Evolutionary conservation across 805 yeast genomes (phyloP).

Genomic region (Ogataea ganodermae): DNA sequence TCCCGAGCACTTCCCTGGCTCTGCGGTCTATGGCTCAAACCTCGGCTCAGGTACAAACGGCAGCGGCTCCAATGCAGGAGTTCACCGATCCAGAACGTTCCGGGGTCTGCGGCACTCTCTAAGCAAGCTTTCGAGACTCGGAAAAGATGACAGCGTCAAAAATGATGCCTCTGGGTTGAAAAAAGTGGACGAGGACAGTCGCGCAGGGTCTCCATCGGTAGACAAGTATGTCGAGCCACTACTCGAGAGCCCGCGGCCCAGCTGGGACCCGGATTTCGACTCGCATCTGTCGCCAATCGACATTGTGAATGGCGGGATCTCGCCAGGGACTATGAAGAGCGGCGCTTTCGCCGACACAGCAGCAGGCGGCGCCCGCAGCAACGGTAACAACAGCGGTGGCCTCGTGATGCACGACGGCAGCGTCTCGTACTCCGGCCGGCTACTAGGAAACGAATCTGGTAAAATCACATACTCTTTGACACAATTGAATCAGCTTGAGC

Average conservation of each 20-base stretch:
- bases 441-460: not conserved
- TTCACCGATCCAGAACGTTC: slow-evolving; percentile 1
- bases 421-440: slow-evolving; percentile 1
- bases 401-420: slow-evolving; percentile 1
- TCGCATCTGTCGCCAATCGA: slow-evolving; percentile 23
- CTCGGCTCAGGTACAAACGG: not conserved
- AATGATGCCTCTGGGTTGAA: too few relatives aligned
- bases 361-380: not conserved
- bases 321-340: slow-evolving; percentile 13
- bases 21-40: not conserved
- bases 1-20: not conserved
- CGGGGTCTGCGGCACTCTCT: slow-evolving; percentile 8
- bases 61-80: not conserved
- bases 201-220: too few relatives aligned
- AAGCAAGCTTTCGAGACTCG: slow-evolving; percentile 7
- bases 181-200: not conserved
- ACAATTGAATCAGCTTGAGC: slow-evolving; percentile 22
- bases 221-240: not conserved
- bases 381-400: not conserved
- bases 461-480: slow-evolving; percentile 18
- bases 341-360: not conserved
- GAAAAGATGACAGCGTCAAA: not conserved
- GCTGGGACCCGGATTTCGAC: slow-evolving; percentile 19
- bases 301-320: slow-evolving; percentile 17
- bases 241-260: not conserved